phyloP scores from a whole-genome alignment of 208 protist species.

The Crithidia bombi region DNA sequence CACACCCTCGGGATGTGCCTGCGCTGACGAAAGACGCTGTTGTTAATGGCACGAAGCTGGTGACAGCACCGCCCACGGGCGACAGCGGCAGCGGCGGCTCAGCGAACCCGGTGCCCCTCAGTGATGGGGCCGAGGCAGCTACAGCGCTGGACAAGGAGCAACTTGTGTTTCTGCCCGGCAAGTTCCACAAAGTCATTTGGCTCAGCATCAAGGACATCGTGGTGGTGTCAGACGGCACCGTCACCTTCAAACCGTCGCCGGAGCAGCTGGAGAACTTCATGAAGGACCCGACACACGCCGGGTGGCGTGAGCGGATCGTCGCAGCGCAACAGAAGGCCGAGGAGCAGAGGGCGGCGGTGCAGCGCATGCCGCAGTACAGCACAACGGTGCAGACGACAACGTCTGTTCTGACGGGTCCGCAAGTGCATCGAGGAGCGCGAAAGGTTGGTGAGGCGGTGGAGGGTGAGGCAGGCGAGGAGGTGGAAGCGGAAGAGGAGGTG shows the following conservation, averaged over 20 bases:
- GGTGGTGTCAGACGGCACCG: conserved; percentile 60
- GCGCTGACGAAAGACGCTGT: neutral
- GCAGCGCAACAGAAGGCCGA: conserved; percentile 49
- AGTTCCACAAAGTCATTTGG: conserved; percentile 92
- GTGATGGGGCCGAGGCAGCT: neutral
- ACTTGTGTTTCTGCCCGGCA: conserved; percentile 73
- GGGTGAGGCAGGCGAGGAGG: conserved; percentile 6
- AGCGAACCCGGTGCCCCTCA: neutral
- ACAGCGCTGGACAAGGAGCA: conserved; percentile 29
- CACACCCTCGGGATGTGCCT: neutral
- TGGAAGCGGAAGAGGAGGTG: conserved; percentile 16
- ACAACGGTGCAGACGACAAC: conserved; percentile 59
- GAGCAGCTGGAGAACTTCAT: conserved; percentile 77
- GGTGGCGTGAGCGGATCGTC: conserved; percentile 47
- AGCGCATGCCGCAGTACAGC: conserved; percentile 59
- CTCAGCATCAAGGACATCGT: conserved; percentile 78
- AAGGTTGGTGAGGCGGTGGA: neutral
- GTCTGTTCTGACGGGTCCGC: conserved; percentile 39
- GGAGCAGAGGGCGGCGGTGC: conserved; percentile 38
- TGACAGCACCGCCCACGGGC: neutral
- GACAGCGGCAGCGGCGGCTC: neutral
- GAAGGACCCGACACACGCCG: conserved; percentile 36
- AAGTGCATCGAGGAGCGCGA: conserved; percentile 12
- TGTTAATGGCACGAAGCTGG: neutral
- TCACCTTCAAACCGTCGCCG: conserved; percentile 79